These are phyloP conservation scores for Trichosporon coremiiforme DNA, from an alignment of 1,284 basidiomycete genomes.

Conservation along the genomic window DNA sequence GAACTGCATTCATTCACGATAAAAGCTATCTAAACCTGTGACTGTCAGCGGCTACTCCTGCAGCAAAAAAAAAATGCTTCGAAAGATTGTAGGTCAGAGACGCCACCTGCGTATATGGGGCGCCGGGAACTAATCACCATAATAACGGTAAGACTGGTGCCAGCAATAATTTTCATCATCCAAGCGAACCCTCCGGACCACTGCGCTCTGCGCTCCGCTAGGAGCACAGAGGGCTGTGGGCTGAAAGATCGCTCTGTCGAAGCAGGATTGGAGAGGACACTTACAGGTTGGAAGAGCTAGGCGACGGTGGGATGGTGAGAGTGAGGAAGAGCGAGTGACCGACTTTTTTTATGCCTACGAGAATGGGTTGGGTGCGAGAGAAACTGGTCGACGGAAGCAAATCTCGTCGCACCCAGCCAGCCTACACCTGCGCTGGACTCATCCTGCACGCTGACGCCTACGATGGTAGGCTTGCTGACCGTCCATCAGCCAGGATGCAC, in stretches of 20 bases:
- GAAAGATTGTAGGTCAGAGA: slow-evolving; percentile 10
- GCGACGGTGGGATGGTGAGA: not conserved
- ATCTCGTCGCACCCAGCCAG: not conserved
- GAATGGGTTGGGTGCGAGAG: not conserved
- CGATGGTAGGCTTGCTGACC: not conserved
- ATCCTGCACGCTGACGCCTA: not conserved
- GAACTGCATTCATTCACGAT: not conserved
- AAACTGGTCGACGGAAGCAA: not conserved
- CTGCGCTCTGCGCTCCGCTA: not conserved
- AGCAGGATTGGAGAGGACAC: not conserved
- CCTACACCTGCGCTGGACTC: no score
- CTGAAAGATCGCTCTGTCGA: not conserved
- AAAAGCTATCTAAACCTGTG: not conserved
- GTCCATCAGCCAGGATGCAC: not conserved
- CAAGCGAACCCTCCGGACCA: not conserved
- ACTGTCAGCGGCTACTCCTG: not conserved
- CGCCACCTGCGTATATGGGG: slow-evolving; percentile 18
- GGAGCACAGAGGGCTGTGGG: not conserved
- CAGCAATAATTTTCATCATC: slow-evolving; percentile 18
- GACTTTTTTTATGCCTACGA: not conserved
- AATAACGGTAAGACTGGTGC: slow-evolving; percentile 19
- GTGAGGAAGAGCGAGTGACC: not conserved
- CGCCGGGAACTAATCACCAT: slow-evolving; percentile 20
- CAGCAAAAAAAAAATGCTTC: not conserved
- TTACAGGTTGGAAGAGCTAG: not conserved